A percentile compares a stretch with the other conserved stretches of the same genome.
These are phyloP conservation scores for Alnus rubra DNA, from an alignment of 306 rosid genomes.

Conservation along the genomic window DNA sequence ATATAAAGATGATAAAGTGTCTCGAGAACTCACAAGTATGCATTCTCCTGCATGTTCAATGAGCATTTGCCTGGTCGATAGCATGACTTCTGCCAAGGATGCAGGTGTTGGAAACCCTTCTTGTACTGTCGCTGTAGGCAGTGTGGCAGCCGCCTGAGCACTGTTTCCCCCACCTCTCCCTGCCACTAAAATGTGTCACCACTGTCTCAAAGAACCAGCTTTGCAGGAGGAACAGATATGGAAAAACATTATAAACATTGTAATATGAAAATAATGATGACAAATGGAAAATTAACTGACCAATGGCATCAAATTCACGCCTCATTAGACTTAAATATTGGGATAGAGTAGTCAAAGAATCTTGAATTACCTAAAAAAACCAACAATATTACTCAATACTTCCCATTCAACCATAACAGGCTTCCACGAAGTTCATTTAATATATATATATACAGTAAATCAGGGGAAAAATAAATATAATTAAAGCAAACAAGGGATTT, in stretches of 20 bases:
- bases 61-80: conserved; percentile 72
- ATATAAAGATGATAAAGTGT: conserved; percentile 1
- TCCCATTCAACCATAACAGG: not conserved
- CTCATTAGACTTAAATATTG: conserved; percentile 66
- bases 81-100: conserved; percentile 85
- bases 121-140: conserved; percentile 39
- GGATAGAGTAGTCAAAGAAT: conserved; percentile 86
- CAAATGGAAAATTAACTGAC: conserved; percentile 44
- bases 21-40: conserved; percentile 61
- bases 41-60: conserved; percentile 68
- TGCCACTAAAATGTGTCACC: conserved; percentile 41
- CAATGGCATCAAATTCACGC: conserved; percentile 67
- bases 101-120: conserved; percentile 75
- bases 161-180: conserved; percentile 60
- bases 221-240: conserved; percentile 17
- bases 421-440: not conserved
- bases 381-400: conserved; percentile 23
- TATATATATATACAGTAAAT: conserved; percentile 10
- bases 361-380: conserved; percentile 79
- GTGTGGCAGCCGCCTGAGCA: conserved; percentile 46
- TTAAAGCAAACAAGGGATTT: conserved; percentile 32
- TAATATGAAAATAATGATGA: not conserved
- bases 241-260: conserved; percentile 16
- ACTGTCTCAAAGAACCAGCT: conserved; percentile 32
- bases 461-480: conserved; percentile 5